phyloP scores from a whole-genome alignment of 768 basidiomycete species.

The Pisolithus sp. region DNA sequence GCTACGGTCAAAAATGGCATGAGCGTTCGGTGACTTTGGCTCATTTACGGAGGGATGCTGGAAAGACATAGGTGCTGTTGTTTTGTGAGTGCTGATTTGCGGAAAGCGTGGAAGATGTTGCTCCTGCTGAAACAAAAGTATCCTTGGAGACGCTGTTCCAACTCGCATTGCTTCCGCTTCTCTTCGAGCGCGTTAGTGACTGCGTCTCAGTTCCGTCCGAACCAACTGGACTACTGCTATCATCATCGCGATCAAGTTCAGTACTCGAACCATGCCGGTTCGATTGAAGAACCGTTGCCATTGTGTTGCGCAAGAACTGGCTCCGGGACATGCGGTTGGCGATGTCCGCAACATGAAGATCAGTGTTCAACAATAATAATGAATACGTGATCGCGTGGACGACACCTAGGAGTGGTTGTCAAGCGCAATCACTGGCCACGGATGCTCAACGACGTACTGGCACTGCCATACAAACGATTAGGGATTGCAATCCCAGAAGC shows the following conservation, averaged over 20 bases:
- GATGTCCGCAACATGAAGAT: slow-evolving; percentile 92
- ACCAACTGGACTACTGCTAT: slow-evolving; percentile 49
- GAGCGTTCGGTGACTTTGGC: slow-evolving; percentile 28
- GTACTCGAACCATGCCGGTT: slow-evolving; percentile 47
- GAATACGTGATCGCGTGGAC: slow-evolving; percentile 96
- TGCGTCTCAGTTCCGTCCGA: slow-evolving; percentile 53
- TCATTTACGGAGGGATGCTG: slow-evolving; percentile 43
- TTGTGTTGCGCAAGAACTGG: slow-evolving; percentile 91
- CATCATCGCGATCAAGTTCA: slow-evolving; percentile 63
- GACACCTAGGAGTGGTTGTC: slow-evolving; percentile 47
- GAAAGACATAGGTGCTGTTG: slow-evolving; percentile 60
- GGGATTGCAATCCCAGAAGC: slow-evolving; percentile 94
- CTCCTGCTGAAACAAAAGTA: slow-evolving; percentile 37
- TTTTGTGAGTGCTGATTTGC: slow-evolving; percentile 38
- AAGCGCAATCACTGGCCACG: not conserved
- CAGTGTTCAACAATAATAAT: slow-evolving; percentile 90
- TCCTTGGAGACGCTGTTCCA: slow-evolving; percentile 77
- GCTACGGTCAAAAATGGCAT: slow-evolving; percentile 49
- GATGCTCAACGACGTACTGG: slow-evolving; percentile 49
- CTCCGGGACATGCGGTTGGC: slow-evolving; percentile 81
- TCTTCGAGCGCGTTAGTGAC: slow-evolving; percentile 48
- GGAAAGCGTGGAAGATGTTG: slow-evolving; percentile 29
- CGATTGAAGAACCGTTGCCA: slow-evolving; percentile 71
- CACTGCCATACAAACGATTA: slow-evolving; percentile 68
- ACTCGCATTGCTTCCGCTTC: slow-evolving; percentile 80